Conservation (phyloP, 768 basidiomycete species). For the Inosperma sp. region DNA sequence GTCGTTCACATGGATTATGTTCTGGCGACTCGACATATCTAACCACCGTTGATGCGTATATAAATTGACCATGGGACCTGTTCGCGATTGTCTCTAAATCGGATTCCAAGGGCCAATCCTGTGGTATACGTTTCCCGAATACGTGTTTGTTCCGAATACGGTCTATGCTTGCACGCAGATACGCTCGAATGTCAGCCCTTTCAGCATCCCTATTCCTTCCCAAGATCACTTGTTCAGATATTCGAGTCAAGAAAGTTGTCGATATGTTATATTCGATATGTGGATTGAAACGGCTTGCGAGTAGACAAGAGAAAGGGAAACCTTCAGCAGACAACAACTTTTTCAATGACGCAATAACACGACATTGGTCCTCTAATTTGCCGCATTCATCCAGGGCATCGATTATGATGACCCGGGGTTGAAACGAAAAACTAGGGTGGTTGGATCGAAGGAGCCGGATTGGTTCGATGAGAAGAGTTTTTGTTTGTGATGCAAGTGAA, state of each 20-base stretch:
- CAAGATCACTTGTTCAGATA: background rate
- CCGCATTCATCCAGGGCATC: constrained; percentile 14
- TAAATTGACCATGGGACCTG: constrained; percentile 13
- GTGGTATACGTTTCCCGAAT: background rate
- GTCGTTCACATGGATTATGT: background rate
- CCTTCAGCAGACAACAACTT: background rate
- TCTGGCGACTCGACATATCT: constrained; percentile 6
- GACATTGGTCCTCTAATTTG: constrained; percentile 8
- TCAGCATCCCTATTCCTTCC: background rate
- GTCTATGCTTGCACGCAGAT: background rate
- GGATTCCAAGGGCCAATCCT: constrained; percentile 11
- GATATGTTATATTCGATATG: constrained; percentile 2
- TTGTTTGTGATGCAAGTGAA: background rate
- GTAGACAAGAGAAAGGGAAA: constrained; percentile 11
- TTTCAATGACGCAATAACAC: constrained; percentile 7
- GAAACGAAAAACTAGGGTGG: background rate
- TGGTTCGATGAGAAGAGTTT: background rate
- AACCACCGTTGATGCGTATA: constrained; percentile 14
- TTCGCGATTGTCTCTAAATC: constrained; percentile 8
- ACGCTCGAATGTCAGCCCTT: background rate
- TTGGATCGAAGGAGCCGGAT: background rate
- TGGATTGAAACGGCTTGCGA: constrained; percentile 15
- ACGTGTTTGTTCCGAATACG: background rate
- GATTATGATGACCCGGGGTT: background rate
- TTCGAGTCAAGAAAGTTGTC: background rate